Conservation (phyloP, 371 early-diverging fungal species). For the Mucor indicus region DNA sequence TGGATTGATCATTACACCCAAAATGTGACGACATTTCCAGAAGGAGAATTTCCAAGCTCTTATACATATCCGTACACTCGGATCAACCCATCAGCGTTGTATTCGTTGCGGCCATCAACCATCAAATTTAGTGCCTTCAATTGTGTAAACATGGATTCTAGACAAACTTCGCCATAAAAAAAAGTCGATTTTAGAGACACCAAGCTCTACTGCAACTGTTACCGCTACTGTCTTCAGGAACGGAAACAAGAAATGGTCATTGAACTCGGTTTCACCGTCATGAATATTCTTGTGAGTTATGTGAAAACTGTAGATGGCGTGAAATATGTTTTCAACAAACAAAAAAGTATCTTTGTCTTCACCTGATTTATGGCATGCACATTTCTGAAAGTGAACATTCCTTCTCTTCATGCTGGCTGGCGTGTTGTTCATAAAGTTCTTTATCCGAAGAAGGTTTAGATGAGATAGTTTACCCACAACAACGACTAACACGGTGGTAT, state of each 20-base stretch:
- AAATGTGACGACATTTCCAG: constrained; percentile 14
- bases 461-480: constrained; percentile 8
- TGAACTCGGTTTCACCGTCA: constrained; percentile 7
- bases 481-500: constrained; percentile 12
- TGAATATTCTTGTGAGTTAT: constrained; percentile 6
- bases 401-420: constrained; percentile 3
- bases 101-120: constrained; percentile 6
- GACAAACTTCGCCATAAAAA: constrained; percentile 13
- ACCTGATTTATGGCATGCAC: constrained; percentile 8
- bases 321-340: constrained; percentile 10
- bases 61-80: constrained; percentile 5
- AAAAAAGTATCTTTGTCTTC: constrained; percentile 13
- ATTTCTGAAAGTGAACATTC: constrained; percentile 6
- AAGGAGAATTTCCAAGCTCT: constrained; percentile 13
- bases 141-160: constrained; percentile 12
- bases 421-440: constrained; percentile 8
- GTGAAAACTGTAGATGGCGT: constrained; percentile 6
- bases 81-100: constrained; percentile 11
- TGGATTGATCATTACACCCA: constrained; percentile 14
- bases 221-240: constrained; percentile 9
- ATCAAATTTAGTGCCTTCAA: constrained; percentile 5
- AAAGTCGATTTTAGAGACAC: constrained; percentile 6
- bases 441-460: constrained; percentile 1
- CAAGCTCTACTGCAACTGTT: constrained; percentile 7
- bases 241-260: constrained; percentile 10